Evolutionary conservation across 2,329 filamentous ascomycete genomes (phyloP).

Genomic region (Chaetomiaceae sp.): DNA sequence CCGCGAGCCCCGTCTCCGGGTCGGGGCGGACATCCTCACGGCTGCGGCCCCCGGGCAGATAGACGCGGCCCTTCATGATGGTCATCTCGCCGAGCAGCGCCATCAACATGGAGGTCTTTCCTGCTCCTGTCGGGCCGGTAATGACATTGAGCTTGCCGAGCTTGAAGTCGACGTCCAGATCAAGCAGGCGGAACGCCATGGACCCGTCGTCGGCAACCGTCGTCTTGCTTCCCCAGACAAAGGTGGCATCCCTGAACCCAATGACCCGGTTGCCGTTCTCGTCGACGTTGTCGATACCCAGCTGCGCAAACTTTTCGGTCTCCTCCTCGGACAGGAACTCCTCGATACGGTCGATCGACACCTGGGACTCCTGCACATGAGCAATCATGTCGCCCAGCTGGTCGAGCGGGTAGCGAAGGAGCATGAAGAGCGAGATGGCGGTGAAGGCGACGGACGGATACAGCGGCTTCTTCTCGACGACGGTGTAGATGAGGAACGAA

Average conservation of each 20-base stretch:
- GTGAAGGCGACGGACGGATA: conserved; percentile 94
- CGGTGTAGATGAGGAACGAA: conserved; percentile 89
- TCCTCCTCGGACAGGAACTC: conserved; percentile 91
- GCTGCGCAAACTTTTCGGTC: conserved; percentile 89
- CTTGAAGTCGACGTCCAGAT: conserved; percentile 76
- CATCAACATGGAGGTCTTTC: conserved; percentile 95
- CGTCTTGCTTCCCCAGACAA: conserved; percentile 79
- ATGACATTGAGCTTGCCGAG: conserved; percentile 89
- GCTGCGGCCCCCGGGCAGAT: conserved; percentile 77
- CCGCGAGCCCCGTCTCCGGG: conserved; percentile 78
- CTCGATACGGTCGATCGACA: conserved; percentile 94
- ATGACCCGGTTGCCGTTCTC: conserved; percentile 69
- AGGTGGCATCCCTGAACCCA: conserved; percentile 77
- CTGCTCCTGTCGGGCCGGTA: conserved; percentile 86
- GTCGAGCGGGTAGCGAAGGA: conserved; percentile 88
- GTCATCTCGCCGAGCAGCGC: conserved; percentile 96
- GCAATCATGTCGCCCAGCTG: conserved; percentile 98
- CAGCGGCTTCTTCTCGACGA: conserved; percentile 82
- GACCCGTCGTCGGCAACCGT: conserved; percentile 59
- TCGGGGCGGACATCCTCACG: conserved; percentile 80
- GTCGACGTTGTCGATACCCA: conserved; percentile 65
- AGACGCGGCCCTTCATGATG: conserved; percentile 71
- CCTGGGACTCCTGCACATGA: conserved; percentile 94
- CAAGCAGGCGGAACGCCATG: conserved; percentile 75
- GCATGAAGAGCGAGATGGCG: conserved; percentile 89